Percentiles rank a stretch among this genome's conserved stretches.
phyloP scores from a whole-genome alignment of 1,284 basidiomycete species.

The Stygiomarasmius scandens region DNA sequence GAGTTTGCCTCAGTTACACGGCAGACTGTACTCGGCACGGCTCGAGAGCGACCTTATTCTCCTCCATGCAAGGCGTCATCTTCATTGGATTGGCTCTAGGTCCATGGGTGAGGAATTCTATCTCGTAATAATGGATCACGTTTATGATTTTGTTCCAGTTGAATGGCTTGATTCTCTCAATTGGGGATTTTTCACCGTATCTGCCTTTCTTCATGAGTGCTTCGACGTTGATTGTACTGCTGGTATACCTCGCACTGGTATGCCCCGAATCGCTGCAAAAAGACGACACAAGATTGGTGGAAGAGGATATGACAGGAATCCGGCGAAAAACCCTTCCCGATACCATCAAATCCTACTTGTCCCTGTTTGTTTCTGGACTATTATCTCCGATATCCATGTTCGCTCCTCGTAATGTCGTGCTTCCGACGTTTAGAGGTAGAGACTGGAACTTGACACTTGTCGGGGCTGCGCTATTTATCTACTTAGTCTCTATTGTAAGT shows the following conservation, averaged over 20 bases:
- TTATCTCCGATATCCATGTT: conserved; percentile 52
- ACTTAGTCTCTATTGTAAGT: conserved; percentile 52
- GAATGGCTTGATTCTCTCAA: conserved; percentile 35
- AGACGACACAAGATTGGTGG: conserved; percentile 20
- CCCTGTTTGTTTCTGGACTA: conserved; percentile 36
- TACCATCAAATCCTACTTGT: conserved; percentile 24
- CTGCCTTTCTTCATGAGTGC: conserved; percentile 45
- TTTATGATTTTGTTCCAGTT: conserved; percentile 26
- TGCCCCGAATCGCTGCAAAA: conserved; percentile 47
- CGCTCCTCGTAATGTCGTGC: conserved; percentile 38
- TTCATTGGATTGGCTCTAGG: conserved; percentile 52
- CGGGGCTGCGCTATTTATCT: conserved; percentile 47
- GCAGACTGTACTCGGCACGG: conserved; percentile 55
- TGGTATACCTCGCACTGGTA: conserved; percentile 44
- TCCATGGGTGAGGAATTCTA: conserved; percentile 45
- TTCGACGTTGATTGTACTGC: conserved; percentile 34
- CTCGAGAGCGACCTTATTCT: conserved; percentile 53
- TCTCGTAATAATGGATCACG: background rate
- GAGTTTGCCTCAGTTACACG: conserved; percentile 41
- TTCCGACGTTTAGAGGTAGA: conserved; percentile 30
- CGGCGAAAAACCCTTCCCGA: conserved; percentile 28
- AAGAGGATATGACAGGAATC: background rate
- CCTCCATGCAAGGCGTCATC: conserved; percentile 53
- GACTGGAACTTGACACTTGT: conserved; percentile 52
- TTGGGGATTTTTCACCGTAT: conserved; percentile 35